phyloP scores from a whole-genome alignment of 2,329 filamentous ascomycete species.

The Colletotrichum salicis region DNA sequence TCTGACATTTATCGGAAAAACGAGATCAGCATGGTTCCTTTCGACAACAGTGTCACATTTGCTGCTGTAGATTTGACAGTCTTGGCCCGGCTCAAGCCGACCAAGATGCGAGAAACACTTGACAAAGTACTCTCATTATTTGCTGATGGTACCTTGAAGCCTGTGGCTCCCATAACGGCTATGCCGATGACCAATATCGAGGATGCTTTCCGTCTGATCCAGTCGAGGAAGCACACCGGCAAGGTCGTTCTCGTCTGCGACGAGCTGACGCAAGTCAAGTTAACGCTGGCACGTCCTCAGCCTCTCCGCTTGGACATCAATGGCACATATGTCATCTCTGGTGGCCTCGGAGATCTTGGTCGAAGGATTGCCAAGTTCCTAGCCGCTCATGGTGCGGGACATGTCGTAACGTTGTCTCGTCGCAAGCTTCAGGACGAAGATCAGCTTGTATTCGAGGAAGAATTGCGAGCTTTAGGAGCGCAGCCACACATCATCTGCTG shows the following conservation, averaged over 20 bases:
- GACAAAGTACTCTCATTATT: slow-evolving; percentile 31
- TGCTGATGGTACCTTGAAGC: slow-evolving; percentile 39
- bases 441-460: not conserved
- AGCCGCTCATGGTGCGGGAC: slow-evolving; percentile 43
- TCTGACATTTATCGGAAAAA: slow-evolving; percentile 51
- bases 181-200: slow-evolving; percentile 49
- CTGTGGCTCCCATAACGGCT: slow-evolving; percentile 48
- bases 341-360: slow-evolving; percentile 48
- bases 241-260: slow-evolving; percentile 51
- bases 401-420: slow-evolving; percentile 45
- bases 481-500: slow-evolving; percentile 45
- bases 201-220: slow-evolving; percentile 37
- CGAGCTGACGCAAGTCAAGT: slow-evolving; percentile 35
- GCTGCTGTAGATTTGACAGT: slow-evolving; percentile 54
- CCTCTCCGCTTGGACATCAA: slow-evolving; percentile 33
- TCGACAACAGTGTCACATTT: slow-evolving; percentile 57
- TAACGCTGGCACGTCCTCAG: slow-evolving; percentile 26
- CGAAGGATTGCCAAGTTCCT: slow-evolving; percentile 41
- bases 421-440: slow-evolving; percentile 36
- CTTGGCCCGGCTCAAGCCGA: slow-evolving; percentile 30
- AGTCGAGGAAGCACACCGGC: slow-evolving; percentile 47
- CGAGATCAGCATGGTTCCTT: slow-evolving; percentile 57
- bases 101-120: slow-evolving; percentile 36
- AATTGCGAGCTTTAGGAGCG: slow-evolving; percentile 30
- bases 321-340: slow-evolving; percentile 45